Evolutionary conservation across 495 filamentous ascomycete species (phyloP), one percentile per base, ranked within the genome.

Genomic region (Hyaloscypha bicolor): DNA sequence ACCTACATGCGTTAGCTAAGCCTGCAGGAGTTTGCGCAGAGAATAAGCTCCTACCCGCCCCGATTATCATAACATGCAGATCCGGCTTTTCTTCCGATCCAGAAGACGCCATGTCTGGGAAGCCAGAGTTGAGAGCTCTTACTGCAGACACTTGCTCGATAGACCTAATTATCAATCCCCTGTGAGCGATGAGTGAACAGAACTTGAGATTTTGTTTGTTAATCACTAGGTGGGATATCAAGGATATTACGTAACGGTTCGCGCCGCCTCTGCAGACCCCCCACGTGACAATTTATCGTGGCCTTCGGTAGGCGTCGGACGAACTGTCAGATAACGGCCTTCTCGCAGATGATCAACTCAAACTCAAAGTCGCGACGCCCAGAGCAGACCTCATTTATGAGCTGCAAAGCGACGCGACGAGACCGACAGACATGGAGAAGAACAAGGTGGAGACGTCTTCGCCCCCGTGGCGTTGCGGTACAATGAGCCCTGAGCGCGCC

Each of bases 61-160:
- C 53, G 29, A 56, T 30, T 29, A 56, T 56, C 9, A 56, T 6
- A 31, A 56, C 53, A 30, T 56, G 53, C 3, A 56, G 53, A 56
- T 12, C 53, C 9, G 53, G 53, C 11, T 56, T 56, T 29, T 11
- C 53, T 56, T 56, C 4, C 53, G 1, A 8, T 14, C 4, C 53
- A 29, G 53, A 29, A 3, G 21, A 56, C 1, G 53, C 53, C 53
- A 56, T 56, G 9, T 31, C 53, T 11, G 22, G 1, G 16, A 53
- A 53, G 51, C 51, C 51, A 53, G 16, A 16, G 6, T 25, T 53
- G 9, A 25, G 25, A 25, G 25, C 25, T 25, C 25, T 25, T 25
- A 25, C 25, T 25, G 25, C 25, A 25, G 25, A 25, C 2, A 2
- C 25, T 25, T 25, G 25, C 25, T 25, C 25, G 25, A 25, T 25